A percentile compares a stretch with the other conserved stretches of the same genome.
Conservation (phyloP, 2,329 filamentous ascomycete species). For the Mycosphaerella sp. region DNA sequence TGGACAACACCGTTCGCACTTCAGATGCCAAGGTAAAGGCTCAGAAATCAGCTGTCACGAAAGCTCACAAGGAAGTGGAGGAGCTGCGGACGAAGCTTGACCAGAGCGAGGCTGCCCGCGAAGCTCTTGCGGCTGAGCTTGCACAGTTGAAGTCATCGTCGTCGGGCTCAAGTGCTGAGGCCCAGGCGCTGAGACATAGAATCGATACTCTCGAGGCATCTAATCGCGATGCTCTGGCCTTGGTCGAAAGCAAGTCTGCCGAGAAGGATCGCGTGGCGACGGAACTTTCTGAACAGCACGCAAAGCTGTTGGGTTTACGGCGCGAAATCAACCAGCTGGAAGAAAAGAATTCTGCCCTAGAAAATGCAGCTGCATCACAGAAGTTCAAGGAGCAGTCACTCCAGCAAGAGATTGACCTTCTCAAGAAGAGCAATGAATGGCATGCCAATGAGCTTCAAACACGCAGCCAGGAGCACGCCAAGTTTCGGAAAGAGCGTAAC, state of each 20-base stretch:
- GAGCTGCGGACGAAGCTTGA: constrained; percentile 74
- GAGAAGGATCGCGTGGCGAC: constrained; percentile 80
- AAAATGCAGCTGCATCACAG: constrained; percentile 70
- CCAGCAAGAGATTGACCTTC: constrained; percentile 81
- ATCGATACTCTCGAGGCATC: constrained; percentile 83
- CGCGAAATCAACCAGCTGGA: constrained; percentile 77
- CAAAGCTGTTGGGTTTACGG: constrained; percentile 76
- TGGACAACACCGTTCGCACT: constrained; percentile 81
- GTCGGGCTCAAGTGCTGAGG: constrained; percentile 65
- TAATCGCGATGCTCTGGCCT: constrained; percentile 80
- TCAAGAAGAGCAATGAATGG: constrained; percentile 89
- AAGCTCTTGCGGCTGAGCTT: constrained; percentile 73
- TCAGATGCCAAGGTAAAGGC: constrained; percentile 76
- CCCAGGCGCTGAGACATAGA: constrained; percentile 71
- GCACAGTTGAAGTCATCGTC: constrained; percentile 69
- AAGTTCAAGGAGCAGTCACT: constrained; percentile 88
- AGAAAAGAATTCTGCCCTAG: constrained; percentile 74
- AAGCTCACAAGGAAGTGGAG: constrained; percentile 75
- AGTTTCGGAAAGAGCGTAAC: constrained; percentile 91
- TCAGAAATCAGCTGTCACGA: constrained; percentile 74
- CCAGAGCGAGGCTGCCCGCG: constrained; percentile 71
- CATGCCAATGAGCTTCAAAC: constrained; percentile 86
- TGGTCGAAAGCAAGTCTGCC: constrained; percentile 83
- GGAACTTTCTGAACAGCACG: constrained; percentile 81
- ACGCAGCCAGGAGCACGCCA: constrained; percentile 78